Conservation (phyloP, 768 basidiomycete genomes). For the Lactifluus piperatus region DNA sequence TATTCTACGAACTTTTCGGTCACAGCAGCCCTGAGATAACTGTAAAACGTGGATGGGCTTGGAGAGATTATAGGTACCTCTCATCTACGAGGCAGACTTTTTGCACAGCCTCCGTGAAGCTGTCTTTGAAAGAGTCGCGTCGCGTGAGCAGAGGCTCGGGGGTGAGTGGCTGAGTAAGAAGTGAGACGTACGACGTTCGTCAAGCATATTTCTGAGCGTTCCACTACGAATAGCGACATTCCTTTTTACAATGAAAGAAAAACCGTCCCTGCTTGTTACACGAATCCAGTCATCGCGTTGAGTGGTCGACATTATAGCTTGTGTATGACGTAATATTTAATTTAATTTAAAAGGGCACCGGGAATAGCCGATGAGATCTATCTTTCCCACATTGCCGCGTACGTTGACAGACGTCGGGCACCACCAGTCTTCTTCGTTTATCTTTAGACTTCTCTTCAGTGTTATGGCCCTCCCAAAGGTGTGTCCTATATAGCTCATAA, state of each 20-base stretch:
- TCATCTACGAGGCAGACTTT: conserved; percentile 63
- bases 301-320: neutral
- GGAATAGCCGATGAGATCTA: conserved; percentile 2
- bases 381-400: too few relatives aligned
- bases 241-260: conserved; percentile 67
- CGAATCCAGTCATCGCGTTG: conserved; percentile 59
- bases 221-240: conserved; percentile 72
- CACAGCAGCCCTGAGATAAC: conserved; percentile 41
- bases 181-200: conserved; percentile 51
- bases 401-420: neutral
- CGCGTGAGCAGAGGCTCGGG: neutral
- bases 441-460: neutral
- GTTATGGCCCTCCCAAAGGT: conserved; percentile 50
- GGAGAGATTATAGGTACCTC: conserved; percentile 36
- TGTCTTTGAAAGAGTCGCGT: conserved; percentile 32
- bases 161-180: neutral
- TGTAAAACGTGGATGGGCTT: neutral
- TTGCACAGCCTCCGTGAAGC: conserved; percentile 65
- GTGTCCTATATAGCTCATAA: conserved; percentile 2
- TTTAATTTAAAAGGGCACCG: neutral
- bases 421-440: neutral
- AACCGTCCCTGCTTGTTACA: conserved; percentile 70
- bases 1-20: conserved; percentile 88
- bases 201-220: conserved; percentile 71
- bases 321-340: neutral